phyloP scores from a whole-genome alignment of 179 eudicot species.

The Silene coronaria region DNA sequence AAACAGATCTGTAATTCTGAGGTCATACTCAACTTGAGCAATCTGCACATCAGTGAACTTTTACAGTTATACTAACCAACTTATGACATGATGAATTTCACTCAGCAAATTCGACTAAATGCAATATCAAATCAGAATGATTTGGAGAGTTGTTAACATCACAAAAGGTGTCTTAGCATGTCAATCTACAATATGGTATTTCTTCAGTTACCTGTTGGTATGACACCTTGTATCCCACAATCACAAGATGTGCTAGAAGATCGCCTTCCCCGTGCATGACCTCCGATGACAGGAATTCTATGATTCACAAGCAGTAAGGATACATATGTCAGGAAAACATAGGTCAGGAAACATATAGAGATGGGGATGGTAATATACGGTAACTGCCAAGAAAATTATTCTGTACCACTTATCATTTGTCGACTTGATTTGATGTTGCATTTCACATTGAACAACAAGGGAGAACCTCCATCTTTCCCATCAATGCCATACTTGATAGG shows the following conservation, averaged over 20 bases:
- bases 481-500: slow-evolving; percentile 88
- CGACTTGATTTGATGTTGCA: slow-evolving; percentile 67
- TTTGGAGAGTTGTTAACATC: not conserved
- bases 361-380: not conserved
- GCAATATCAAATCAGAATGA: not conserved
- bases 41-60: slow-evolving; percentile 42
- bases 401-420: slow-evolving; percentile 64
- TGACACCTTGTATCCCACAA: slow-evolving; percentile 82
- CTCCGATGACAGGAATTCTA: slow-evolving; percentile 77
- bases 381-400: slow-evolving; percentile 11
- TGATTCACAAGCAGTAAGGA: slow-evolving; percentile 14
- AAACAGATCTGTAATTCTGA: slow-evolving; percentile 63
- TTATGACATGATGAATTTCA: not conserved
- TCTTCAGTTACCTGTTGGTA: slow-evolving; percentile 62
- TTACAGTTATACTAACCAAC: slow-evolving; percentile 17
- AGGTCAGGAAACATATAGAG: slow-evolving; percentile 5
- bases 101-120: not conserved
- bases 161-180: not conserved
- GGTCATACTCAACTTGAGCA: slow-evolving; percentile 71
- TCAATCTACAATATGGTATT: not conserved
- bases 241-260: slow-evolving; percentile 76
- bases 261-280: slow-evolving; percentile 97
- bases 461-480: slow-evolving; percentile 97
- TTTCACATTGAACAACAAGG: slow-evolving; percentile 62
- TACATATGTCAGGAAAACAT: slow-evolving; percentile 17